Evolutionary conservation across 140 eudicot genomes (phyloP), one percentile per base, ranked within the genome.

Genomic region (Oenanthe javanica): DNA sequence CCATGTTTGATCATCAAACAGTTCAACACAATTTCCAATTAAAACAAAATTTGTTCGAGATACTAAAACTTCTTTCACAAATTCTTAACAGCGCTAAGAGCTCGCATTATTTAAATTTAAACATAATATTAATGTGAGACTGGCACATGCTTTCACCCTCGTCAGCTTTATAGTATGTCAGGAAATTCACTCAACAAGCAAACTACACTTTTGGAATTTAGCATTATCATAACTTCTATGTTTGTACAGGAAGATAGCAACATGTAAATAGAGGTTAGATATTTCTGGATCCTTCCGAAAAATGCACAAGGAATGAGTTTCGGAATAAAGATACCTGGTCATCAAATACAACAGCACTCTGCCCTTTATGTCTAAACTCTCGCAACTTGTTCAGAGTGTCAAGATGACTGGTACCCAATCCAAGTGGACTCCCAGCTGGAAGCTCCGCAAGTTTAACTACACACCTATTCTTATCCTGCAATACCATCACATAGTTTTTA

Each of bases 381-480:
- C 85, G 96, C 84, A 92, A 84, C 83, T 90, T 90, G 84, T 88
- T 90, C 66, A 87, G 85, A 82, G 83, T 81, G 78, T 85, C 81
- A 74, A 85, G 77, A 54, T 86, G 79, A 78, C 61, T 79, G 81
- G 74, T 64, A 80, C 81, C 91, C 77, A 77, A 81, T 72, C 85
- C 85, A 55, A 69, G 78, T 73, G 86, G 85, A 66, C 81, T 77
- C 52, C 89, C 87, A 64, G 84, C 71, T 51, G 89, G 87, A 83
- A 85, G 72, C 25, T 79, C 79, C 25, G 87, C 78, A 43, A 84
- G 82, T 83, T 83, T 83, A 79, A 88, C 77, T 9, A 38, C 25
- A 13, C 87, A 36, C 47, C 82, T 89, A 80, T 72, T 82, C 55
- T 79, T 75, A 76, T 54, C 50, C 91, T 90, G 90, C 74, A 72